phyloP scores from a whole-genome alignment of 2,329 filamentous ascomycete genomes.

The Phyllosticta ampelicida region DNA sequence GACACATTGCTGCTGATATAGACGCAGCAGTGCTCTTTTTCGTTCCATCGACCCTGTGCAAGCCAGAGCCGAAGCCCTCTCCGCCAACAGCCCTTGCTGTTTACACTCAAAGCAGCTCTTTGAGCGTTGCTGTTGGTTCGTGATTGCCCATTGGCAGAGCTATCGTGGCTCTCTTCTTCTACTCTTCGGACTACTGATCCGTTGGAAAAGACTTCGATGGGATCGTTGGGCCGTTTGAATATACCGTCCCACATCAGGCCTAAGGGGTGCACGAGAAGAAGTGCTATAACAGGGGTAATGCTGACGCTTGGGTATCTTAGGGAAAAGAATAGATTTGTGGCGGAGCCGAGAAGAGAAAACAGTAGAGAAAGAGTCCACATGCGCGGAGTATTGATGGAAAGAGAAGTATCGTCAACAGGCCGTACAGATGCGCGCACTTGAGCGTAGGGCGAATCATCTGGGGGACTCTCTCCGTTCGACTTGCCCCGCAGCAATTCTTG shows the following conservation, averaged over 20 bases:
- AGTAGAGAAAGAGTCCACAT: constrained; percentile 78
- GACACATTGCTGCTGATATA: constrained; percentile 86
- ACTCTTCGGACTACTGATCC: constrained; percentile 35
- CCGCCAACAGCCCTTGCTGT: constrained; percentile 14
- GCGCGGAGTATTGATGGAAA: constrained; percentile 80
- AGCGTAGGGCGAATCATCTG: constrained; percentile 64
- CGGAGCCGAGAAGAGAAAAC: constrained; percentile 71
- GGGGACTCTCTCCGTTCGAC: constrained; percentile 38
- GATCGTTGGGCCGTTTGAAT: constrained; percentile 50
- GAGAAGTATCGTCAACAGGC: constrained; percentile 59
- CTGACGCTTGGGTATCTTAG: constrained; percentile 82
- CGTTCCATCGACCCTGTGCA: constrained; percentile 72
- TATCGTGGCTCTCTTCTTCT: constrained; percentile 1
- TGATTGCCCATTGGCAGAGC: background rate
- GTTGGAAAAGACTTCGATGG: constrained; percentile 45
- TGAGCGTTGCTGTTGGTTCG: background rate
- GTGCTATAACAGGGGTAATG: constrained; percentile 78
- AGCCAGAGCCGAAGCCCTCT: constrained; percentile 57
- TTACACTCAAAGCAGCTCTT: background rate
- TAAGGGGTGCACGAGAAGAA: constrained; percentile 74
- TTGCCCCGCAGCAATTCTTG: constrained; percentile 20
- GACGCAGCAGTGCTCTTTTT: constrained; percentile 80
- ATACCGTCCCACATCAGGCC: constrained; percentile 68
- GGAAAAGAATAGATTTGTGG: constrained; percentile 81
- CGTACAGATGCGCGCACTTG: constrained; percentile 72